Conservation (phyloP, 768 basidiomycete species). For the Lactarius vividus region DNA sequence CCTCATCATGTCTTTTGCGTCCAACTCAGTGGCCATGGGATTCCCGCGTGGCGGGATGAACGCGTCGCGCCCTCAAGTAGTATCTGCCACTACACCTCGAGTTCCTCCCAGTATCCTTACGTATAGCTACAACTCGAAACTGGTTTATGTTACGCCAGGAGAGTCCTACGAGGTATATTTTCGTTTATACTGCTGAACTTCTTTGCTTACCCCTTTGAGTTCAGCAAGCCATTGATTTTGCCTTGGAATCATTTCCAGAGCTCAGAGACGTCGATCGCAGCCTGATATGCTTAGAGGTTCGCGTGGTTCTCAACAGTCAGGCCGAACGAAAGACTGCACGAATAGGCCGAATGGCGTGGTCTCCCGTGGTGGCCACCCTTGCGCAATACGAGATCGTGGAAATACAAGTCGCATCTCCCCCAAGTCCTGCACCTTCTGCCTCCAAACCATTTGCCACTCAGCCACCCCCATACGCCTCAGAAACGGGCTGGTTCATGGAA, state of each 20-base stretch:
- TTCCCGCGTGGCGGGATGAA: not conserved
- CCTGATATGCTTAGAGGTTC: slow-evolving; percentile 31
- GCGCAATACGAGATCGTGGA: slow-evolving; percentile 34
- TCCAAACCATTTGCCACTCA: slow-evolving; percentile 5
- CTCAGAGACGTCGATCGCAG: slow-evolving; percentile 27
- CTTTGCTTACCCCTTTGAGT: not conserved
- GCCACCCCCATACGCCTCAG: slow-evolving; percentile 18
- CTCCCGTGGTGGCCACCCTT: slow-evolving; percentile 26
- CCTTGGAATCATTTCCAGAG: slow-evolving; percentile 27
- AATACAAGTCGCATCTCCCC: slow-evolving; percentile 21
- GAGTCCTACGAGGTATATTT: slow-evolving; percentile 29
- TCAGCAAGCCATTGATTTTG: slow-evolving; percentile 31
- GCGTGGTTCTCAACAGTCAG: slow-evolving; percentile 24
- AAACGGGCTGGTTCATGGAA: not conserved
- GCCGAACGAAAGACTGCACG: slow-evolving; percentile 25
- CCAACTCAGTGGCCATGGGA: not conserved
- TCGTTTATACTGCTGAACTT: too few relatives aligned
- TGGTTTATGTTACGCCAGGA: slow-evolving; percentile 34
- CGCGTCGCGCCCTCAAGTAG: not conserved
- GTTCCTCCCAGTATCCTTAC: slow-evolving; percentile 28
- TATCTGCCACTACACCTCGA: not conserved
- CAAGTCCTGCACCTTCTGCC: slow-evolving; percentile 7
- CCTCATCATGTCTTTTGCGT: not conserved
- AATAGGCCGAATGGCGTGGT: slow-evolving; percentile 33
- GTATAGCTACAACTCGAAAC: slow-evolving; percentile 29